A percentile compares a stretch with the other conserved stretches of the same genome.
Evolutionary conservation across 1,139 yeast genomes (phyloP).

Genomic region (Hansenula sp.): DNA sequence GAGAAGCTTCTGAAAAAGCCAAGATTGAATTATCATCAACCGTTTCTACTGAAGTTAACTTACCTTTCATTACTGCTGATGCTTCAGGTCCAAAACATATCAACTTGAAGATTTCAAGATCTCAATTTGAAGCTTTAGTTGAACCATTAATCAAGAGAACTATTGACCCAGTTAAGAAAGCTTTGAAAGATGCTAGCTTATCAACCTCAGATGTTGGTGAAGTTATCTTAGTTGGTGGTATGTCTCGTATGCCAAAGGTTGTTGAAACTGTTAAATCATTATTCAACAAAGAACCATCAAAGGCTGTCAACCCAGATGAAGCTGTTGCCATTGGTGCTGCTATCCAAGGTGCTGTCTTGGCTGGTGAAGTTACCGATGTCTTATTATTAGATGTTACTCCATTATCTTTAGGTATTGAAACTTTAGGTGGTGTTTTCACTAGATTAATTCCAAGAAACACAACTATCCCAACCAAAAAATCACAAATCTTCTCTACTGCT

Average conservation of each 20-base stretch:
- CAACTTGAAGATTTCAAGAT: constrained; percentile 87
- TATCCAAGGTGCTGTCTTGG: constrained; percentile 97
- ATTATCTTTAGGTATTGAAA: constrained; percentile 95
- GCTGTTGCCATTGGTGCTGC: constrained; percentile 99
- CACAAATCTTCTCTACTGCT: constrained; percentile 97
- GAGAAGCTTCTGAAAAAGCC: constrained; percentile 99
- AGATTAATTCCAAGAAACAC: constrained; percentile 97
- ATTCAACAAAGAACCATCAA: constrained; percentile 94
- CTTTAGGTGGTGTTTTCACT: constrained; percentile 98
- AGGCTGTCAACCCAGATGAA: constrained; percentile 99
- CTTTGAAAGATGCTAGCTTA: constrained; percentile 92
- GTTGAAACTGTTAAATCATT: constrained; percentile 90
- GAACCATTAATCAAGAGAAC: constrained; percentile 91
- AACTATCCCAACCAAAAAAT: constrained; percentile 95
- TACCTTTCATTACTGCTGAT: constrained; percentile 78
- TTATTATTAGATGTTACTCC: constrained; percentile 95
- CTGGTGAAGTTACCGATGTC: constrained; percentile 98
- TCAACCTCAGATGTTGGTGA: constrained; percentile 85
- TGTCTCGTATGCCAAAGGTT: constrained; percentile 99
- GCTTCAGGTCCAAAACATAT: constrained; percentile 98
- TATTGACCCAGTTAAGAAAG: constrained; percentile 96
- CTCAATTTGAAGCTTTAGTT: constrained; percentile 89
- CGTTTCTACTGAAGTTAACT: constrained; percentile 87
- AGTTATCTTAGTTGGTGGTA: constrained; percentile 98
- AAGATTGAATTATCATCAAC: constrained; percentile 97